These are phyloP conservation scores for Zasmidium cellare DNA, from an alignment of 2,329 filamentous ascomycete species.

Conservation along the genomic window DNA sequence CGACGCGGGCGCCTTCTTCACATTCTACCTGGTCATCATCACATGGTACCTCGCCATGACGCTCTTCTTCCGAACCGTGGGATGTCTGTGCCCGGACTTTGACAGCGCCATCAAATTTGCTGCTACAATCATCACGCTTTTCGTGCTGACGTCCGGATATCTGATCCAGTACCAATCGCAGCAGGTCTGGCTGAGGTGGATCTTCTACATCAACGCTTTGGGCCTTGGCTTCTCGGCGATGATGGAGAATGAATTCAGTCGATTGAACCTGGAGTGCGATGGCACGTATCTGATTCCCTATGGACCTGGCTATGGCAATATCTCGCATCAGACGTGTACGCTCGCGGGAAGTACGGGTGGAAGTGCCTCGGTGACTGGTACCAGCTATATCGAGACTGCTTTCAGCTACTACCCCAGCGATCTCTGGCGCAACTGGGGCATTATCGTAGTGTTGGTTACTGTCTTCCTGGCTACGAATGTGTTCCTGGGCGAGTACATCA, in stretches of 20 bases:
- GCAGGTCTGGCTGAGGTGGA: conserved; percentile 75
- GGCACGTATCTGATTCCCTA: conserved; percentile 68
- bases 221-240: conserved; percentile 74
- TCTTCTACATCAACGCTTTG: conserved; percentile 74
- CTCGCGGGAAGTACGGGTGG: conserved; percentile 70
- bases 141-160: conserved; percentile 79
- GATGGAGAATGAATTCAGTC: conserved; percentile 84
- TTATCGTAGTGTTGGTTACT: conserved; percentile 72
- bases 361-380: conserved; percentile 62
- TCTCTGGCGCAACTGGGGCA: conserved; percentile 82
- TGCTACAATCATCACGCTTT: conserved; percentile 76
- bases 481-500: conserved; percentile 74
- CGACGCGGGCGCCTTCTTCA: conserved; percentile 77
- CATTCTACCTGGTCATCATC: conserved; percentile 60
- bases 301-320: conserved; percentile 68
- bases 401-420: conserved; percentile 68
- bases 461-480: conserved; percentile 76
- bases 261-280: conserved; percentile 68
- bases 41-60: conserved; percentile 61
- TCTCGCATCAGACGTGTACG: conserved; percentile 78
- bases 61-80: conserved; percentile 73
- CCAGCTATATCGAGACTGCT: conserved; percentile 65
- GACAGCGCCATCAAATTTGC: conserved; percentile 82
- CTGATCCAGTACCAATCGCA: conserved; percentile 76
- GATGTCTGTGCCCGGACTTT: conserved; percentile 75